Base-by-base conservation (phyloP, 768 basidiomycete species). In the Vishniacozyma victoriae region DNA sequence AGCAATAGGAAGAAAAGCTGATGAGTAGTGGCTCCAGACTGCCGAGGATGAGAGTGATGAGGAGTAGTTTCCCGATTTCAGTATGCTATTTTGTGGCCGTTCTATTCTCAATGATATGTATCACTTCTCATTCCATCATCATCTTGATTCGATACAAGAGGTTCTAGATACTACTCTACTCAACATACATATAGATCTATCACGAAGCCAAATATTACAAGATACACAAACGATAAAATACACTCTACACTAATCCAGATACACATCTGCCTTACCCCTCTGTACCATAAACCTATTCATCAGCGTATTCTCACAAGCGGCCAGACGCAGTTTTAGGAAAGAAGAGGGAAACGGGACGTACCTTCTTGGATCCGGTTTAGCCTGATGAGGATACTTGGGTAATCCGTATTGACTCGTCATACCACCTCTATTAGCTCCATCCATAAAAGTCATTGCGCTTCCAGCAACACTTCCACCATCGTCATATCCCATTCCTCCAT, bases 231-330 rank as follows among this genome's bases (percentile, higher is more conserved):
- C n/a, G n/a, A n/a, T n/a, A n/a, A n/a, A n/a, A n/a, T n/a, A n/a
- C n/a, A n/a, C n/a, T n/a, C n/a, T n/a, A n/a, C 43, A 33, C 26
- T 33, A 13, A 18, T 63, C 64, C 2, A 67, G 25, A 31, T 55
- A 67, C 22, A 67, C 64, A 57, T 67, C 64, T 2, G 64, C 64
- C 12, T 56, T 67, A 2, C 64, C 64, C 46, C 64, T 46, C 39
- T 67, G 64, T n/a, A 67, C 57, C 44, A 59, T 61, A 25, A 59
- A 61, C 35, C 64, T 67, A 35, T 15, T 35, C 16, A 20, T 20
- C 15, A 1, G 14, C 4, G 12, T 13, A 16, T 53, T 46, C 46
- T 36, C 35, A n/a, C 14, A 33, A 31, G 33, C n/a, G 18, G 35
- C n/a, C 27, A 35, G 5, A n/a, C 24, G 16, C 20, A 43, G 29